Evolutionary conservation across 2,329 filamentous ascomycete genomes (phyloP).

Genomic region (Sordariomycetes sp.): DNA sequence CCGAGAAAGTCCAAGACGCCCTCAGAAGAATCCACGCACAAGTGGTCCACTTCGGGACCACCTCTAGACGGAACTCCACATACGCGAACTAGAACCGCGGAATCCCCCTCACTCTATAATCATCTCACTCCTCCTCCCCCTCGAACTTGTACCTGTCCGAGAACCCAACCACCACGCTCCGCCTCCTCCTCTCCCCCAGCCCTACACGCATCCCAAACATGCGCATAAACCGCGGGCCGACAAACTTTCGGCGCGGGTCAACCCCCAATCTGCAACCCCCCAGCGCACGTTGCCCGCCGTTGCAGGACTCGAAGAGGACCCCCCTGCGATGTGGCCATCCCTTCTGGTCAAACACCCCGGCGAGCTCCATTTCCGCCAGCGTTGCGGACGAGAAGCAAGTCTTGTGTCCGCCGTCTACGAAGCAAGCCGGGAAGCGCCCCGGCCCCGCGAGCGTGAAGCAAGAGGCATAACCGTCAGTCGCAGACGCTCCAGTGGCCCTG

Average conservation of each 20-base stretch:
- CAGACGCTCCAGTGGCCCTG: not conserved
- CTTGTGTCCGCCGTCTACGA: not conserved
- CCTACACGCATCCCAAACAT: no score
- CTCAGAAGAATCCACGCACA: no score
- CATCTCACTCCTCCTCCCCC: not conserved
- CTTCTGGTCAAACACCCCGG: not conserved
- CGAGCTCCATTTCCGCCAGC: not conserved
- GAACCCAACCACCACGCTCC: not conserved
- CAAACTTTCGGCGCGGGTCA: not conserved
- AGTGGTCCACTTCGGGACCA: no score
- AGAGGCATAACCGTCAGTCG: not conserved
- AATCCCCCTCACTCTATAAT: not conserved
- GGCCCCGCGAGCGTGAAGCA: not conserved
- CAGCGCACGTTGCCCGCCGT: not conserved
- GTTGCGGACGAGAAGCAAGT: not conserved
- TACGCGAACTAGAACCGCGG: not conserved
- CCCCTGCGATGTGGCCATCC: not conserved
- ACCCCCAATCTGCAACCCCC: not conserved
- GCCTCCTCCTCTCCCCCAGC: not conserved
- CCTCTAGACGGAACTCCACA: no score
- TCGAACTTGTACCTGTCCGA: not conserved
- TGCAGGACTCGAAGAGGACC: not conserved
- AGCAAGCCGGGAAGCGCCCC: not conserved
- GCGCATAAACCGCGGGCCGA: not conserved
- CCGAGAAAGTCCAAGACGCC: no score